Evolutionary conservation across 108 stramenopile genomes (phyloP).

Genomic region (Pseudonitzschia pungens): DNA sequence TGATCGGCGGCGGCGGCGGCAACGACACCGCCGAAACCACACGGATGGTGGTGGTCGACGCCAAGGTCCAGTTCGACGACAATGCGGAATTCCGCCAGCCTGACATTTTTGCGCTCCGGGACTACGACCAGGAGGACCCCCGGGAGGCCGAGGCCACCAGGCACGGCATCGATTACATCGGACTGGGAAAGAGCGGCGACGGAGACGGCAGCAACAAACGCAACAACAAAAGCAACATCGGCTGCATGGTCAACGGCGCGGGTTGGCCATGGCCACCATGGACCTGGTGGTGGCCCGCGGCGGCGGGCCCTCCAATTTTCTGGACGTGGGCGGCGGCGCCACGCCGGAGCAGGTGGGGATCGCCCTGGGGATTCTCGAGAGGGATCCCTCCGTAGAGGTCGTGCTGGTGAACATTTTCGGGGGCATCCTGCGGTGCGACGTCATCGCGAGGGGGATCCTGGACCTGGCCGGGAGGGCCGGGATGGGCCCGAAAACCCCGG

Average conservation of each 20-base stretch:
- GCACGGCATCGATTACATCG: slow-evolving; percentile 95
- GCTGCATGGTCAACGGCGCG: slow-evolving; percentile 98
- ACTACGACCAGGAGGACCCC: slow-evolving; percentile 84
- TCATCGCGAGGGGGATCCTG: slow-evolving; percentile 91
- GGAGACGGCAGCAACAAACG: too few species aligned
- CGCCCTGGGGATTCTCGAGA: slow-evolving; percentile 80
- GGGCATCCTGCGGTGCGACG: slow-evolving; percentile 95
- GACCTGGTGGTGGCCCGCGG: slow-evolving; percentile 94
- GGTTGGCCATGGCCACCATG: slow-evolving; percentile 97
- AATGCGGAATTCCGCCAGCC: slow-evolving; percentile 85
- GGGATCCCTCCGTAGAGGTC: slow-evolving; percentile 73
- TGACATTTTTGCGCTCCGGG: slow-evolving; percentile 70
- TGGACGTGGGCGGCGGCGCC: slow-evolving; percentile 92
- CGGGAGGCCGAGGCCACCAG: slow-evolving; percentile 83
- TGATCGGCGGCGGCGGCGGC: slow-evolving; percentile 15
- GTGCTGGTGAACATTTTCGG: slow-evolving; percentile 97
- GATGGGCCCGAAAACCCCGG: slow-evolving; percentile 77
- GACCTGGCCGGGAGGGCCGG: slow-evolving; percentile 83
- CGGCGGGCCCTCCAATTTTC: slow-evolving; percentile 94
- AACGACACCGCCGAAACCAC: slow-evolving; percentile 19
- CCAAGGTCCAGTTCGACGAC: slow-evolving; percentile 93
- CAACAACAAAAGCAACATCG: slow-evolving; percentile 95
- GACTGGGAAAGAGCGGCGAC: too few species aligned
- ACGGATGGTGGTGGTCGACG: slow-evolving; percentile 83
- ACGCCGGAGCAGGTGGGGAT: slow-evolving; percentile 69